Base-by-base conservation (phyloP, 805 yeast species). In the Pichia heedii region DNA sequence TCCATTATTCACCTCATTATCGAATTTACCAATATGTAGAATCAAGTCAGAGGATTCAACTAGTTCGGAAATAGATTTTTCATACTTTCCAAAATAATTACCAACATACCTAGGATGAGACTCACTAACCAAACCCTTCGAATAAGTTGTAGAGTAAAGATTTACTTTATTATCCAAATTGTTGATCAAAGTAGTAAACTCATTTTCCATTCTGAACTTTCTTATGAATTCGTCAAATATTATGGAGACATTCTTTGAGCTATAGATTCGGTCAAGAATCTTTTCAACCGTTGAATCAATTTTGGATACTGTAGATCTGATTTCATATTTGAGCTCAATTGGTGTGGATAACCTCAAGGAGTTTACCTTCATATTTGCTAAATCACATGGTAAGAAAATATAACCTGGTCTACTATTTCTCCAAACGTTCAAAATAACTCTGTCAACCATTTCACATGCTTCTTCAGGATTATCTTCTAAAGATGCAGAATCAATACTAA, bases 391-490 rank as follows among this genome's bases (percentile, higher is more conserved):
- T 38, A 89, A 63, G 57, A 78, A 86, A 37, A 89, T 59, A 55
- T 84, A 87, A 7, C 95, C 96, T 0, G 97, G 97, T 60, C 85
- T 76, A 19, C 81, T 76, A 39, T 73, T 67, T 36, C 59, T 66
- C 57, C 76, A 68, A 39, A 85, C 74, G 20, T 71, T 66, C 34
- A 59, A 57, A 42, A 89, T 72, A 5, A 84, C 85, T 16, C 67
- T 64, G 61, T 89, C 96, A 42, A 89, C 74, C 56, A 81, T 77
- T n/a, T 63, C 66, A 41, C 80, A 70, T 0, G 81, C 84, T 5
- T 62, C 60, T 0, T 55, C 52, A 1, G 73, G 65, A 53, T 75
- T 70, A 21, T 52, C 55, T 15, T 60, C 66, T 34, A 81, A 58
- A 36, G 71, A 63, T 48, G 71, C 83, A 36, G 72, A 66, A 22